phyloP scores from a whole-genome alignment of 2,329 filamentous ascomycete species.

The Cercospora zeina region DNA sequence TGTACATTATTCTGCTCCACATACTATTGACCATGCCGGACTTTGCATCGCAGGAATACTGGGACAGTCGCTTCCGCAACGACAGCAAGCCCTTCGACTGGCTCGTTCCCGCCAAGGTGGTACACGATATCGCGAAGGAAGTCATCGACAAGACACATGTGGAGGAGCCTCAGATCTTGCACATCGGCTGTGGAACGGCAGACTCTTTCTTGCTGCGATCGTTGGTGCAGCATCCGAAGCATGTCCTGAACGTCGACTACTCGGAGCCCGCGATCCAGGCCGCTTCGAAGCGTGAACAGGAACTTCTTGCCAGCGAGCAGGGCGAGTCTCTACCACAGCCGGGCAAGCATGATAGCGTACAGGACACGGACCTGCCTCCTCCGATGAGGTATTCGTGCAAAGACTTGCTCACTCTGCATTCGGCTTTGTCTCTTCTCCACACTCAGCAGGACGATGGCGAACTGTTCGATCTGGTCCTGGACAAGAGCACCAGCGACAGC shows the following conservation, averaged over 20 bases:
- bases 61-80: constrained; percentile 27
- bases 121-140: constrained; percentile 24
- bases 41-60: constrained; percentile 29
- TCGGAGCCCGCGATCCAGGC: constrained; percentile 26
- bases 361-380: constrained; percentile 16
- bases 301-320: constrained; percentile 22
- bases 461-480: constrained; percentile 29
- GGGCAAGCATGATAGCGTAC: constrained; percentile 26
- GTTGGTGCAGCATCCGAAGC: constrained; percentile 24
- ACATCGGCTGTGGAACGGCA: constrained; percentile 30
- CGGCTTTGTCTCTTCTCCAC: constrained; percentile 25
- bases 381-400: constrained; percentile 29
- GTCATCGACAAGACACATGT: constrained; percentile 24
- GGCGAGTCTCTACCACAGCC: constrained; percentile 16
- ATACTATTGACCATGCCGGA: constrained; percentile 24
- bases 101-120: constrained; percentile 26
- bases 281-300: constrained; percentile 26
- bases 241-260: constrained; percentile 32
- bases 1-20: neutral
- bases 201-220: constrained; percentile 23
- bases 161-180: constrained; percentile 24
- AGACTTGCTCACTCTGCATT: constrained; percentile 26
- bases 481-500: constrained; percentile 32
- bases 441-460: constrained; percentile 13
- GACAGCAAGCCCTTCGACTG: constrained; percentile 29